Conservation (phyloP, 2,329 filamentous ascomycete genomes). For the Fusarium tuaranense region DNA sequence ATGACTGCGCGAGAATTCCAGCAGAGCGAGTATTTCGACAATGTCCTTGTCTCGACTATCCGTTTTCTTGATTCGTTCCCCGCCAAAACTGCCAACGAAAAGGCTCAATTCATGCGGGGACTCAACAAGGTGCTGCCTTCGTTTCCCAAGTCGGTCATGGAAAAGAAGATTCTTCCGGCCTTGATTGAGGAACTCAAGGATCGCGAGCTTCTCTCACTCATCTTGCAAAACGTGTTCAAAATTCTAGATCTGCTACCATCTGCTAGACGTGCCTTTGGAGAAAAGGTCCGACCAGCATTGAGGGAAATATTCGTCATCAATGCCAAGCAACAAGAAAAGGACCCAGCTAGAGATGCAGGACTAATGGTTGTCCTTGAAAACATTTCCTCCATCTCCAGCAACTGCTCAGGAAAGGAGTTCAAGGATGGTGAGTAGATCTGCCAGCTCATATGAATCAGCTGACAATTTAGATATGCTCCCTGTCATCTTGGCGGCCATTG, state of each 20-base stretch:
- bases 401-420: slow-evolving; percentile 91
- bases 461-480: slow-evolving; percentile 79
- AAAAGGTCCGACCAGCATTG: slow-evolving; percentile 86
- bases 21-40: slow-evolving; percentile 95
- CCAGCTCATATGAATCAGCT: background rate
- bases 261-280: slow-evolving; percentile 82
- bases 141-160: slow-evolving; percentile 92
- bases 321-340: slow-evolving; percentile 76
- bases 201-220: slow-evolving; percentile 83
- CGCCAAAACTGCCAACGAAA: slow-evolving; percentile 91
- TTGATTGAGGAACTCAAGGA: slow-evolving; percentile 95
- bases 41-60: slow-evolving; percentile 94
- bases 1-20: slow-evolving; percentile 93
- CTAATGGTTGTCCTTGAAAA: slow-evolving; percentile 93
- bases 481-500: slow-evolving; percentile 84
- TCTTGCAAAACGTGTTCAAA: slow-evolving; percentile 92
- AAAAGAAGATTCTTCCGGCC: slow-evolving; percentile 92
- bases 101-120: slow-evolving; percentile 90
- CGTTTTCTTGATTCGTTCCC: slow-evolving; percentile 93
- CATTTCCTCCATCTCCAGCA: slow-evolving; percentile 78
- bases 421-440: slow-evolving; percentile 78
- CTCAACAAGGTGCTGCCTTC: slow-evolving; percentile 88
- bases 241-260: slow-evolving; percentile 84
- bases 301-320: slow-evolving; percentile 83
- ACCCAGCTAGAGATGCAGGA: slow-evolving; percentile 86